These are phyloP conservation scores for Malania oleifera DNA, from an alignment of 164 flowering plant species.

Conservation along the genomic window DNA sequence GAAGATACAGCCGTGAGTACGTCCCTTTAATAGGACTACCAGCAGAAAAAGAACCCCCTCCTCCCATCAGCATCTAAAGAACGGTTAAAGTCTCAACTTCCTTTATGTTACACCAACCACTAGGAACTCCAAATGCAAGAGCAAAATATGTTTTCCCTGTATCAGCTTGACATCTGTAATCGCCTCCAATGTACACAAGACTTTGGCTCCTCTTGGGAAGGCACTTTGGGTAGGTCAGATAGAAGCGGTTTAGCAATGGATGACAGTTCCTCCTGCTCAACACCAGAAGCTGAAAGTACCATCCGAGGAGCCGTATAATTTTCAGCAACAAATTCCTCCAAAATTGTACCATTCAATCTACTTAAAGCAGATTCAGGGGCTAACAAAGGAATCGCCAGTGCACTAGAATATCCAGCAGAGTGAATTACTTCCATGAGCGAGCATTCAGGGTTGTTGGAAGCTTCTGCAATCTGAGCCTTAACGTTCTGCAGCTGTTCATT, in stretches of 20 bases:
- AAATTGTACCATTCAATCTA: too few relatives aligned
- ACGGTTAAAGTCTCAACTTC: not conserved
- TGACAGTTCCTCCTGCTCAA: not conserved
- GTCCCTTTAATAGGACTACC: not conserved
- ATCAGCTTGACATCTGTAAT: not conserved
- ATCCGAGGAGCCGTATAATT: constrained; percentile 5
- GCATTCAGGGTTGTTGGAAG: not conserved
- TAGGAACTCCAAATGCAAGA: too few relatives aligned
- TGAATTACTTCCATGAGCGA: constrained; percentile 1
- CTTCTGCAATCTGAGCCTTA: not conserved
- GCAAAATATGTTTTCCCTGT: too few relatives aligned
- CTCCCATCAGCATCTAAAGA: not conserved
- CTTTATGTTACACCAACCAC: not conserved
- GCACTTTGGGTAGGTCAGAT: too few relatives aligned
- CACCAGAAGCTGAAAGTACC: constrained; percentile 4
- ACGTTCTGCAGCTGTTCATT: constrained; percentile 1
- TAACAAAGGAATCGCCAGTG: too few relatives aligned
- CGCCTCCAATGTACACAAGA: constrained; percentile 1
- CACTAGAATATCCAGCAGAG: not conserved
- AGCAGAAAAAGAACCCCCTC: not conserved
- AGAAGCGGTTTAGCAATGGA: not conserved
- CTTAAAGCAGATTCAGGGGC: too few relatives aligned
- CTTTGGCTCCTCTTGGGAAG: not conserved
- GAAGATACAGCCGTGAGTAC: not conserved
- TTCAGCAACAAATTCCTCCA: constrained; percentile 4